These are phyloP conservation scores for Suhomyces kilbournensis DNA, from an alignment of 805 yeast species.

Conservation along the genomic window DNA sequence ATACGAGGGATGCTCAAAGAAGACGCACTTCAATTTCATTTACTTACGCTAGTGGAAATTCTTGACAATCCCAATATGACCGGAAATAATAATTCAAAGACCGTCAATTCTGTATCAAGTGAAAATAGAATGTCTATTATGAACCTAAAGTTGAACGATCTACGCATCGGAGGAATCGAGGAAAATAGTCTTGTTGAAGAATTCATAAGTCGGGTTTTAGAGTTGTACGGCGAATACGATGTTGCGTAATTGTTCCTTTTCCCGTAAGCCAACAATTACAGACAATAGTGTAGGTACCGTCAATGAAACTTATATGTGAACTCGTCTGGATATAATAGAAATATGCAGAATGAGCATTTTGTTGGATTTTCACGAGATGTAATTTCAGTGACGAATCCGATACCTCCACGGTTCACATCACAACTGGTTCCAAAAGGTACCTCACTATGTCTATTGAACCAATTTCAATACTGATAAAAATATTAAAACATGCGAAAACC, in stretches of 20 bases:
- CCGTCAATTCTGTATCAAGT: constrained; percentile 11
- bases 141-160: constrained; percentile 54
- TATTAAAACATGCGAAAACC: too few species aligned
- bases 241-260: not conserved
- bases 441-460: not conserved
- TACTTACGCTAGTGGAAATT: constrained; percentile 47
- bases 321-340: not conserved
- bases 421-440: not conserved
- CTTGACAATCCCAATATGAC: constrained; percentile 45
- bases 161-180: constrained; percentile 64
- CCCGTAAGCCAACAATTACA: not conserved
- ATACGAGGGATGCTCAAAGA: constrained; percentile 47
- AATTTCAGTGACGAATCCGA: not conserved
- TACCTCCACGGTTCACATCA: not conserved
- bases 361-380: not conserved
- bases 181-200: constrained; percentile 70
- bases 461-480: not conserved
- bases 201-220: constrained; percentile 45
- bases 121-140: constrained; percentile 62
- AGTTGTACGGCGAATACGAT: not conserved
- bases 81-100: constrained; percentile 36
- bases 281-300: not conserved
- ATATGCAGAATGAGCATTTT: not conserved
- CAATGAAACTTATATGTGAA: not conserved
- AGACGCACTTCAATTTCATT: constrained; percentile 56